Evolutionary conservation across 148 eudicot genomes (phyloP).

Genomic region (Limonium bicolor): DNA sequence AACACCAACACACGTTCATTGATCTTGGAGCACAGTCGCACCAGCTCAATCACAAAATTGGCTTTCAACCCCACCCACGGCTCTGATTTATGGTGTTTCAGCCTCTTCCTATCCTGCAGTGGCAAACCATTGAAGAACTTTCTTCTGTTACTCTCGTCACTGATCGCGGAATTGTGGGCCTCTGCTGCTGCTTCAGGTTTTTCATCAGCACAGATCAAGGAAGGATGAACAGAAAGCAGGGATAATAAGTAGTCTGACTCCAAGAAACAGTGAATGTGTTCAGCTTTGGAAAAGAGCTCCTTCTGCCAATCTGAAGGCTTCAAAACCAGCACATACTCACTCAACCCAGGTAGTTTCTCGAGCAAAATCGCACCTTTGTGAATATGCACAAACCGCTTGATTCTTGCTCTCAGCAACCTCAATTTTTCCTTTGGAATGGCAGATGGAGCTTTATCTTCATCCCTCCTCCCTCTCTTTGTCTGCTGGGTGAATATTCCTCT

Average conservation of each 20-base stretch:
- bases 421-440: slow-evolving; percentile 10
- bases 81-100: slow-evolving; percentile 14
- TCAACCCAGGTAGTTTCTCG: slow-evolving; percentile 40
- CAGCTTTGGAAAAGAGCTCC: slow-evolving; percentile 5
- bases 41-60: slow-evolving; percentile 33
- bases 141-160: too few relatives aligned
- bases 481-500: not conserved
- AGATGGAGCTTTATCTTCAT: not conserved
- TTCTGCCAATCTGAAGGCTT: slow-evolving; percentile 36
- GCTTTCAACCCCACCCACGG: slow-evolving; percentile 43
- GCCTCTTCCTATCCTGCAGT: too few relatives aligned
- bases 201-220: slow-evolving; percentile 7
- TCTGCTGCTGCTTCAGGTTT: slow-evolving; percentile 4
- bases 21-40: slow-evolving; percentile 21
- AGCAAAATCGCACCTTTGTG: slow-evolving; percentile 45
- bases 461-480: slow-evolving; percentile 7
- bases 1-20: slow-evolving; percentile 63
- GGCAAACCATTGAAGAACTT: too few relatives aligned
- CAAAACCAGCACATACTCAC: slow-evolving; percentile 27
- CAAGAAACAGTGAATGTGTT: not conserved
- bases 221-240: slow-evolving; percentile 57
- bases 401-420: slow-evolving; percentile 20
- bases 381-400: slow-evolving; percentile 57
- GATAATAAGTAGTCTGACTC: slow-evolving; percentile 14
- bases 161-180: slow-evolving; percentile 1